phyloP scores from a whole-genome alignment of 192 early-diverging fungal genomes.

The Rhizophlyctis rosea region DNA sequence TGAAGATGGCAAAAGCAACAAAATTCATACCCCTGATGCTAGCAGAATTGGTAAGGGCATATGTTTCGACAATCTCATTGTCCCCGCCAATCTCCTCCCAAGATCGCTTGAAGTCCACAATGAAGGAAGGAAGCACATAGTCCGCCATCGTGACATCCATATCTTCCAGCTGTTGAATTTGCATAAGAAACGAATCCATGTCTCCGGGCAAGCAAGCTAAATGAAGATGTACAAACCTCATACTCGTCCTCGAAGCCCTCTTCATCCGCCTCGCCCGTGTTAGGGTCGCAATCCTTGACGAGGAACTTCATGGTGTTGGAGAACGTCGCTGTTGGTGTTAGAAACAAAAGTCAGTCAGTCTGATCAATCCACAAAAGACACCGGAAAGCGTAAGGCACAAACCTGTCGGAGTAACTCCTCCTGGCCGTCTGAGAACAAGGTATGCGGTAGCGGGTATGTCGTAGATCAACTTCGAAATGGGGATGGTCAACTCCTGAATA shows the following conservation, averaged over 20 bases:
- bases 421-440: constrained; percentile 76
- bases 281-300: constrained; percentile 94
- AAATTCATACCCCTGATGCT: constrained; percentile 64
- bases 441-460: constrained; percentile 77
- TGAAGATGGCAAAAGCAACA: constrained; percentile 4
- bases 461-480: constrained; percentile 71
- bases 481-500: constrained; percentile 69
- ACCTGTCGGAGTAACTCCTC: constrained; percentile 57
- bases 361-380: not conserved
- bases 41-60: constrained; percentile 76
- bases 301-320: constrained; percentile 83
- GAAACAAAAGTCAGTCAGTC: not conserved
- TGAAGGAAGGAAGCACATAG: constrained; percentile 84
- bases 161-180: constrained; percentile 78
- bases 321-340: constrained; percentile 59
- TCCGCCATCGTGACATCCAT: constrained; percentile 80
- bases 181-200: not conserved
- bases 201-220: not conserved
- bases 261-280: constrained; percentile 80
- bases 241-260: constrained; percentile 97
- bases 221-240: constrained; percentile 37
- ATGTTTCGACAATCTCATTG: constrained; percentile 81
- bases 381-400: constrained; percentile 26
- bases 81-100: constrained; percentile 78
- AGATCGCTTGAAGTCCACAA: constrained; percentile 69